Conservation (phyloP, 2,329 filamentous ascomycete genomes). For the Colletotrichum sansevieriae region DNA sequence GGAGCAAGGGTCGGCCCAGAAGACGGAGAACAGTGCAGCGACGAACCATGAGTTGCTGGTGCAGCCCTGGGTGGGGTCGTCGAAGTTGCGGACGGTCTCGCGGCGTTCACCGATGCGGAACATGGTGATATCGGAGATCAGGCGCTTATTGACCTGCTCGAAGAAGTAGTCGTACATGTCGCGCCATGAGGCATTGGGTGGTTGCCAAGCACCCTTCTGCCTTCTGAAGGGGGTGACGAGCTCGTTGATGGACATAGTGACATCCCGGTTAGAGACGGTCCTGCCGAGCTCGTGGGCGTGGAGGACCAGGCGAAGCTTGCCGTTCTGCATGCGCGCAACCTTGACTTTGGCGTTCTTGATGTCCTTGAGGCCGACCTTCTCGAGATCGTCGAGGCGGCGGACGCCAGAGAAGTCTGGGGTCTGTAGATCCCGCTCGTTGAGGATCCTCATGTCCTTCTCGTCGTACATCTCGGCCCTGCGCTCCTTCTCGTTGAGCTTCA, state of each 20-base stretch:
- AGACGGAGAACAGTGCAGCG: conserved; percentile 59
- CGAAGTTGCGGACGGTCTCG: conserved; percentile 49
- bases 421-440: conserved; percentile 56
- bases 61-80: conserved; percentile 59
- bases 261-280: conserved; percentile 54
- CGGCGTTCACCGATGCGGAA: conserved; percentile 46
- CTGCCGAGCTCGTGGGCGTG: conserved; percentile 51
- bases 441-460: conserved; percentile 56
- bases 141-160: conserved; percentile 49
- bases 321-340: conserved; percentile 58
- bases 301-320: conserved; percentile 58
- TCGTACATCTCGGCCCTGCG: conserved; percentile 53
- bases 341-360: conserved; percentile 53
- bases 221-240: conserved; percentile 54
- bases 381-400: conserved; percentile 54
- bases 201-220: conserved; percentile 51
- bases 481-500: conserved; percentile 55
- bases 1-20: conserved; percentile 57
- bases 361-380: conserved; percentile 56
- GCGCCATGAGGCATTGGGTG: conserved; percentile 57
- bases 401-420: conserved; percentile 59
- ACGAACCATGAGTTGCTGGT: conserved; percentile 58
- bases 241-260: conserved; percentile 57
- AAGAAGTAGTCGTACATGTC: conserved; percentile 54
- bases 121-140: conserved; percentile 50